phyloP scores from a whole-genome alignment of 352 stramenopile genomes.

The Chrysophaeum taylorii region DNA sequence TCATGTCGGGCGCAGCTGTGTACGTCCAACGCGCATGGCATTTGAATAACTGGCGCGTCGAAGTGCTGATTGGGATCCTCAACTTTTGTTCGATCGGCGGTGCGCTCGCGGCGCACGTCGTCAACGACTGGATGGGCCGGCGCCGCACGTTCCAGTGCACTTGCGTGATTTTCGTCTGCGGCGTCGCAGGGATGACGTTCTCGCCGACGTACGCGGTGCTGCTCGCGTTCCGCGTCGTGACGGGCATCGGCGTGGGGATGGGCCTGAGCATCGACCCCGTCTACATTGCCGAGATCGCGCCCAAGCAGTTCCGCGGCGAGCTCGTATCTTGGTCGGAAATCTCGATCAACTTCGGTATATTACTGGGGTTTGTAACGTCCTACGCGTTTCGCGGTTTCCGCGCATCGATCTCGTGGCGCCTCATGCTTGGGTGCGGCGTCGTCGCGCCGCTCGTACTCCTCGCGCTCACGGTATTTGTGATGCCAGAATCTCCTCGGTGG shows the following conservation, averaged over 20 bases:
- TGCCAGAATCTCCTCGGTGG: conserved; percentile 62
- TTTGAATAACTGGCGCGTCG: conserved; percentile 38
- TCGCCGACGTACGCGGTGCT: conserved; percentile 31
- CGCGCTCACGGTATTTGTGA: conserved; percentile 44
- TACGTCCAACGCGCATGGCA: conserved; percentile 18
- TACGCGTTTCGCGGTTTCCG: no score
- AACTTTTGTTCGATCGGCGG: conserved; percentile 51
- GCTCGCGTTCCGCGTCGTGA: conserved; percentile 48
- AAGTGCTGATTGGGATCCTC: conserved; percentile 46
- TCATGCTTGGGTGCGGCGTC: conserved; percentile 51
- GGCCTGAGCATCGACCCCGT: conserved; percentile 46
- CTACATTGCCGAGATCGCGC: conserved; percentile 64
- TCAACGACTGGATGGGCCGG: conserved; percentile 44
- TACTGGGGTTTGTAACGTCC: conserved; percentile 50
- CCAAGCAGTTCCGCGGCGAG: conserved; percentile 45
- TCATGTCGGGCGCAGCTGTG: background rate
- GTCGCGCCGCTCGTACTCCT: conserved; percentile 51
- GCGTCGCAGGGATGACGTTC: conserved; percentile 31
- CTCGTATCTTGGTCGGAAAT: conserved; percentile 61
- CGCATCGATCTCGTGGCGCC: conserved; percentile 52
- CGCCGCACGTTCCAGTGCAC: conserved; percentile 33
- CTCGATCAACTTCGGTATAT: conserved; percentile 49
- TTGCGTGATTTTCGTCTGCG: conserved; percentile 44
- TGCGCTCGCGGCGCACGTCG: conserved; percentile 32
- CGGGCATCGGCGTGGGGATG: conserved; percentile 52